Conservation (phyloP, 345 rosid genomes). For the Eucalyptus caleyi region DNA sequence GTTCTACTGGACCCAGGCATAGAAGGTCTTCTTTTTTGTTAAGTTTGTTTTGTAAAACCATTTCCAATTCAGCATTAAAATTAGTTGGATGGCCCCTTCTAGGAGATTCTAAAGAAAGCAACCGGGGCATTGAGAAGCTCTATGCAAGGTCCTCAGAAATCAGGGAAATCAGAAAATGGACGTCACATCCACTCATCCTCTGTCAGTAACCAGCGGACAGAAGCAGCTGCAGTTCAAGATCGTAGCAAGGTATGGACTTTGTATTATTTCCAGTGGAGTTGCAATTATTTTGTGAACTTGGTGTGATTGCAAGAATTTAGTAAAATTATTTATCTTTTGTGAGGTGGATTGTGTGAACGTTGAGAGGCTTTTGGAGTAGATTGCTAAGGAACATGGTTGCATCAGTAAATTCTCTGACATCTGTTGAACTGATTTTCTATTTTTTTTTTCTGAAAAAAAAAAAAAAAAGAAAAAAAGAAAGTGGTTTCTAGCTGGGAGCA, state of each 20-base stretch:
- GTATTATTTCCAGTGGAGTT: neutral
- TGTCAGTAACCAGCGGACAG: constrained; percentile 4
- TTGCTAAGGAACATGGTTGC: neutral
- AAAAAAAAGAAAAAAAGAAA: neutral
- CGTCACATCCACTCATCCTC: constrained; percentile 18
- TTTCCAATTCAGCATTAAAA: neutral
- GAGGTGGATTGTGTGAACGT: neutral
- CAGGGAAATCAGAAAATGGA: constrained; percentile 22
- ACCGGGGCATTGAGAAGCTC: constrained; percentile 43
- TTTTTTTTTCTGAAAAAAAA: neutral
- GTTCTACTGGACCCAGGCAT: neutral
- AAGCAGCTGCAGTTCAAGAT: constrained; percentile 25
- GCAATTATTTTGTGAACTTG: neutral
- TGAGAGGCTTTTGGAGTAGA: neutral
- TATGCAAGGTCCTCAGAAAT: constrained; percentile 22
- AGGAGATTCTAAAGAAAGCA: constrained; percentile 59
- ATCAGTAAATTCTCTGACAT: neutral
- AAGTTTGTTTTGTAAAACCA: neutral
- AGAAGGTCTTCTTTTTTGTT: neutral
- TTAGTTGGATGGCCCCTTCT: neutral
- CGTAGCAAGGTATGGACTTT: constrained; percentile 24
- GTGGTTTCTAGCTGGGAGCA: neutral
- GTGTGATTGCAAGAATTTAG: neutral
- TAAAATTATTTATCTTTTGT: neutral
- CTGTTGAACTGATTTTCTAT: neutral